Percentiles rank a stretch among this genome's conserved stretches.
Conservation (phyloP, 345 rosid species). For the Arabidopsis thaliana region DNA sequence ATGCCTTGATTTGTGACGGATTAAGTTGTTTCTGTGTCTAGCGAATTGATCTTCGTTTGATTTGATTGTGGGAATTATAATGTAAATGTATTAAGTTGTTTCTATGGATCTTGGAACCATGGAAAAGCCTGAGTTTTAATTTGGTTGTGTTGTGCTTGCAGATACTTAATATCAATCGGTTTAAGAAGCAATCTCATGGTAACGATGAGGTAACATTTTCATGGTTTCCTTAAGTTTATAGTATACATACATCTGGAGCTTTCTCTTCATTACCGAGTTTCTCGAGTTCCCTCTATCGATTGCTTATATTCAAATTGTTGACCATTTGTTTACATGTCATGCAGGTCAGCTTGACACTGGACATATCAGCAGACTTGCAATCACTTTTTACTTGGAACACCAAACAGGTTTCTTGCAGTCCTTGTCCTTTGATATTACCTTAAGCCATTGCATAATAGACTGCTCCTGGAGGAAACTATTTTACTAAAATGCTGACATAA, state of each 20-base stretch:
- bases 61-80: not conserved
- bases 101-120: not conserved
- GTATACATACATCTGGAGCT: not conserved
- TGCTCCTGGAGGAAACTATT: not conserved
- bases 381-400: conserved; percentile 98
- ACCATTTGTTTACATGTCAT: conserved; percentile 34
- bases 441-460: not conserved
- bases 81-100: conserved; percentile 1
- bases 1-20: conserved; percentile 17
- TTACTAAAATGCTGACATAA: not conserved
- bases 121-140: not conserved
- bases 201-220: conserved; percentile 74
- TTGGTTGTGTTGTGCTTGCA: conserved; percentile 46
- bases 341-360: conserved; percentile 90
- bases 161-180: conserved; percentile 89
- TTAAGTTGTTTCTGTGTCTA: conserved; percentile 6
- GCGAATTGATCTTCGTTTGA: not conserved
- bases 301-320: conserved; percentile 6
- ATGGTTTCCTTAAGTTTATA: not conserved
- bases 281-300: not conserved
- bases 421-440: conserved; percentile 14
- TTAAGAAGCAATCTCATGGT: conserved; percentile 84
- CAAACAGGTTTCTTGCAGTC: conserved; percentile 65
- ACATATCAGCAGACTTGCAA: conserved; percentile 84
- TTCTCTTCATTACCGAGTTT: not conserved